These are phyloP conservation scores for Globisporangium alternatum DNA, from an alignment of 352 stramenopile genomes.

Conservation along the genomic window DNA sequence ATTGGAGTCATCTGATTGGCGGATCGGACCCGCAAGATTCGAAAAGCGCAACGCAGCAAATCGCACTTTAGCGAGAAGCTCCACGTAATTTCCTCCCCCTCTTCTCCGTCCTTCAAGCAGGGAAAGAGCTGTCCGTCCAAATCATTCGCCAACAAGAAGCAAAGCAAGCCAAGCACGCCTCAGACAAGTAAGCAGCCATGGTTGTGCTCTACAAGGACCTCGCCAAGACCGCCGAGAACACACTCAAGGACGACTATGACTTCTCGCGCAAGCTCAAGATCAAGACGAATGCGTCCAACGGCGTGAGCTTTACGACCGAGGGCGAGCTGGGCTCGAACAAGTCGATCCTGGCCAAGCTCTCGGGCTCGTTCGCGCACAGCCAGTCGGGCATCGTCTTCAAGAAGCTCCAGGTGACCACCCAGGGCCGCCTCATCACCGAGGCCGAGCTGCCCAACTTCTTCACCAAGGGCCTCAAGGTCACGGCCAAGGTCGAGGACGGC, in stretches of 20 bases:
- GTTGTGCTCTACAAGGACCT: conserved; percentile 87
- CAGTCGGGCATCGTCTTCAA: conserved; percentile 69
- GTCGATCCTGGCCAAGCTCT: conserved; percentile 83
- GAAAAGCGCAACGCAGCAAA: conserved; percentile 4
- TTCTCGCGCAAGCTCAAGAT: conserved; percentile 90
- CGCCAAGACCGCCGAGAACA: conserved; percentile 81
- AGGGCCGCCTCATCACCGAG: conserved; percentile 72
- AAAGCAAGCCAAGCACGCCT: conserved; percentile 8
- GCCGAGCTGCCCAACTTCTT: conserved; percentile 81
- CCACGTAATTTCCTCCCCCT: conserved; percentile 21
- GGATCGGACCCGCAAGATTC: conserved; percentile 1
- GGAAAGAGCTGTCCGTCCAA: background rate
- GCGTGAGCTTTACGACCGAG: conserved; percentile 85
- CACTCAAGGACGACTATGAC: conserved; percentile 88
- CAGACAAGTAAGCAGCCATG: conserved; percentile 30
- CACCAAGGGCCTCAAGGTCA: conserved; percentile 79
- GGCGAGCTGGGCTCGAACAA: conserved; percentile 86
- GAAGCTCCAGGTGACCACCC: conserved; percentile 87
- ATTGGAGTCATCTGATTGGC: conserved; percentile 2
- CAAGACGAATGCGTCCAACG: conserved; percentile 87
- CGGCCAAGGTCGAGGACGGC: conserved; percentile 80
- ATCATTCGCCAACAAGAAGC: conserved; percentile 63
- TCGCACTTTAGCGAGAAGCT: conserved; percentile 35
- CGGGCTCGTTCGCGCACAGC: conserved; percentile 64
- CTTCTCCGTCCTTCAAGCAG: conserved; percentile 5